Percentiles rank a stretch among this genome's conserved stretches.
These are phyloP conservation scores for Stromatinia cepivora DNA, from an alignment of 2,329 filamentous ascomycete species.

Conservation along the genomic window DNA sequence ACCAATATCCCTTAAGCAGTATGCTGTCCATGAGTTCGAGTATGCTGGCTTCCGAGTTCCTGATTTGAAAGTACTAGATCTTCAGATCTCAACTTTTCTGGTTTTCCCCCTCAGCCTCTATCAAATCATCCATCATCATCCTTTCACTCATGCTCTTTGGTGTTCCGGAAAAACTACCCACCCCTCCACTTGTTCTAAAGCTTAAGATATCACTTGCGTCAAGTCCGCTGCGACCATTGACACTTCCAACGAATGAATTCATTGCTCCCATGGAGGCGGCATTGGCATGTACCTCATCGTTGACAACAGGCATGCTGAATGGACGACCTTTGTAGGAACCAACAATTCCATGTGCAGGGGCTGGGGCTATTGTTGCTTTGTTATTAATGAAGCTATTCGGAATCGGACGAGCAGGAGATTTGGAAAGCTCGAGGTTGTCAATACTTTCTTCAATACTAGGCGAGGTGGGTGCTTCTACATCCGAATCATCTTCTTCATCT, in stretches of 20 bases:
- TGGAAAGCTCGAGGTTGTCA: constrained; percentile 18
- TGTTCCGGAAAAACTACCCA: constrained; percentile 32
- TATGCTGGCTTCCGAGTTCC: neutral
- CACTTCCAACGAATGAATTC: constrained; percentile 53
- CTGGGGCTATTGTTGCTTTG: constrained; percentile 6
- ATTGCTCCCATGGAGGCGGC: constrained; percentile 52
- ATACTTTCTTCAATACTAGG: constrained; percentile 11
- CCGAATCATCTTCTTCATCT: constrained; percentile 24
- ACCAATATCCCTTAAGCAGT: neutral
- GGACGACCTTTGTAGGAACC: constrained; percentile 56
- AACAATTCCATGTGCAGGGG: constrained; percentile 34
- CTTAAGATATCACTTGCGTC: constrained; percentile 37
- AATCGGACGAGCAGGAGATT: constrained; percentile 23
- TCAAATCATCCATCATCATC: constrained; percentile 39
- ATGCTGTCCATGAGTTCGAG: neutral
- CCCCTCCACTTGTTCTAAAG: constrained; percentile 32
- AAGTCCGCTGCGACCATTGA: constrained; percentile 41
- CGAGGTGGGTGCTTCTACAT: constrained; percentile 17
- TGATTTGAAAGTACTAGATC: neutral
- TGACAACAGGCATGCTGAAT: constrained; percentile 54
- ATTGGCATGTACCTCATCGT: constrained; percentile 51
- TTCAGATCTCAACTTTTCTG: neutral
- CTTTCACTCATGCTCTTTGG: constrained; percentile 40
- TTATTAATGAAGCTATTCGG: neutral
- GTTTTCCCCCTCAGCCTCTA: constrained; percentile 28